phyloP scores from a whole-genome alignment of 768 basidiomycete genomes.

The Pisolithus marmoratus region DNA sequence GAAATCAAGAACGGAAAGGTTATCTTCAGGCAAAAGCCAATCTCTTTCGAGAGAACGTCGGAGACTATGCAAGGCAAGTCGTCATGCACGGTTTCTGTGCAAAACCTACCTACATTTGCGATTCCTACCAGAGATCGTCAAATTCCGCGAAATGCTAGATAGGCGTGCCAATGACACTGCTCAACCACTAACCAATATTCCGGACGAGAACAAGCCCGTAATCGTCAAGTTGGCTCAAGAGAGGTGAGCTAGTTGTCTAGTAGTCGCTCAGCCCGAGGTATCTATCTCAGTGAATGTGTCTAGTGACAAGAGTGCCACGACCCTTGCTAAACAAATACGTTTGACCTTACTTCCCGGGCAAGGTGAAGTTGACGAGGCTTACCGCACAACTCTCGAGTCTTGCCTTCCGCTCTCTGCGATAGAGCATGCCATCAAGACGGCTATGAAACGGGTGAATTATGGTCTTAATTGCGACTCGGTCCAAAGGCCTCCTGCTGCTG shows the following conservation, averaged over 20 bases:
- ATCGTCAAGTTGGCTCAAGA: constrained; percentile 83
- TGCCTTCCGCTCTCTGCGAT: constrained; percentile 43
- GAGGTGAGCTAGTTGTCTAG: constrained; percentile 45
- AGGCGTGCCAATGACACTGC: constrained; percentile 41
- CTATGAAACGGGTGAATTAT: constrained; percentile 73
- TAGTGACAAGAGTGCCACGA: constrained; percentile 67
- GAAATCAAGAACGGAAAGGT: constrained; percentile 78
- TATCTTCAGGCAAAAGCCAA: constrained; percentile 66
- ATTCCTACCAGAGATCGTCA: constrained; percentile 55
- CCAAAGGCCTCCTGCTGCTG: constrained; percentile 51
- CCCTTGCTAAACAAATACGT: constrained; percentile 65
- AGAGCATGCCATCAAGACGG: constrained; percentile 57
- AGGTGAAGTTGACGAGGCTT: constrained; percentile 46
- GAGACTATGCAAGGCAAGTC: constrained; percentile 74
- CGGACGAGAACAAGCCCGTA: constrained; percentile 65
- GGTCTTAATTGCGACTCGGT: constrained; percentile 55
- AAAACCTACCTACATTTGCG: constrained; percentile 1
- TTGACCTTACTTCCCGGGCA: constrained; percentile 60
- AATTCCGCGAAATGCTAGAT: constrained; percentile 69
- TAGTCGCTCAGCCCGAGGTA: not conserved
- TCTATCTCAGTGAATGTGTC: constrained; percentile 6
- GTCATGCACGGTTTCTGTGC: not conserved
- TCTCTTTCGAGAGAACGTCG: constrained; percentile 71
- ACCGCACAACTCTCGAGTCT: constrained; percentile 29
- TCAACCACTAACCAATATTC: constrained; percentile 50